Base-by-base conservation (phyloP, 2,329 filamentous ascomycete species). In the Anthostomella pinea region DNA sequence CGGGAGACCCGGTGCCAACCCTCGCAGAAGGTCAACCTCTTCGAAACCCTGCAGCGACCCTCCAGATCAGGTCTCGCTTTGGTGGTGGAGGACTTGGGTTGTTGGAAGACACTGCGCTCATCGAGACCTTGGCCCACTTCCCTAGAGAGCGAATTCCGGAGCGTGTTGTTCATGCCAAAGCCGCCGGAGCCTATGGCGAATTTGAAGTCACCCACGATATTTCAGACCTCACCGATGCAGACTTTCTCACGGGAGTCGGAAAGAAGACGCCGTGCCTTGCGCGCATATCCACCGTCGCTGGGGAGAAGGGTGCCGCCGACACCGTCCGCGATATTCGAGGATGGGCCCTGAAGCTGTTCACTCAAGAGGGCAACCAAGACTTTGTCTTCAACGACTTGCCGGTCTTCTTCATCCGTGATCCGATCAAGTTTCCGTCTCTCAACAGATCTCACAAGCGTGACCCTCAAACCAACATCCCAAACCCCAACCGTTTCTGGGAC, bases 371-470 rank as follows among this genome's bases (percentile, higher is more conserved):
- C 31, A 86, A 85, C 57, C 85, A 77, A 75, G 83, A 87, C 57
- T 79, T 81, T 71, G 82, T 87, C 16, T 82, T 77, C 59, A 86
- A 85, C 67, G 87, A 88, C 64, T 87, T 82, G 0, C 84, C 84
- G 2, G 72, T 87, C 17, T 89, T 89, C 70, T 88, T 89, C 69
- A 54, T 88, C 16, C 73, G 84, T 27, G 85, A 88, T 50, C 82
- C 84, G 3, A 73, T 75, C 53, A 87, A 87, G 59, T 88, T 87
- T 65, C 83, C 83, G 22, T 66, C 81, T 55, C 83, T 87, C 62
- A 87, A 87, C 45, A 83, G 86, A 66, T 85, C 83, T 4, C 85
- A 89, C 63, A 88, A 88, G 72, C 75, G 83, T 31, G 73, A 88
- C 62, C 84, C 84, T 1, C 73, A 79, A 48, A 87, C 81, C 22